phyloP scores from a whole-genome alignment of 2,329 filamentous ascomycete genomes.

The Chaetomium sp. region DNA sequence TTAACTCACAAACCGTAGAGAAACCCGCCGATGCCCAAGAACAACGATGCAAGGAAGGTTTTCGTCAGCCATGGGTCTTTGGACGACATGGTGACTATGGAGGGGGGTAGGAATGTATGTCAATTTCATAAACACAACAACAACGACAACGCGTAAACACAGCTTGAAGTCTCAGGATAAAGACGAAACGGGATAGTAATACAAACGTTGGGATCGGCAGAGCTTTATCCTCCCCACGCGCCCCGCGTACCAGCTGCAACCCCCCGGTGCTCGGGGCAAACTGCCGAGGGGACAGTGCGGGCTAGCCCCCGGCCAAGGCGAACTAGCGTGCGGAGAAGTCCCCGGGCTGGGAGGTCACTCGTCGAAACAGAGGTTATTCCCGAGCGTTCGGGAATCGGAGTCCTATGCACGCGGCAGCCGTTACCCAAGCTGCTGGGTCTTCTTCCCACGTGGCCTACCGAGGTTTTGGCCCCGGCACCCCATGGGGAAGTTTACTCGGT shows the following conservation, averaged over 20 bases:
- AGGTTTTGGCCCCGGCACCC: too few relatives aligned
- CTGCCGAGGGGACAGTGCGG: constrained; percentile 17
- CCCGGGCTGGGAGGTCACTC: not conserved
- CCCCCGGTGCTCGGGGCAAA: constrained; percentile 1
- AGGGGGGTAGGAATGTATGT: too few relatives aligned
- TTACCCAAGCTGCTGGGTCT: constrained; percentile 17
- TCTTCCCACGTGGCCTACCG: not conserved
- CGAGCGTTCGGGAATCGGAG: not conserved
- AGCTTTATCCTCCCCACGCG: constrained; percentile 3
- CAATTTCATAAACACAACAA: not conserved
- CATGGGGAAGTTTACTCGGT: too few relatives aligned
- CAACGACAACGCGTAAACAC: not conserved
- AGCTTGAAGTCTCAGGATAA: not conserved
- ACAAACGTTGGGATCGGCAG: not conserved
- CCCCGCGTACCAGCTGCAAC: not conserved
- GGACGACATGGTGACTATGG: constrained; percentile 3
- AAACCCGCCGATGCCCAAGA: constrained; percentile 46
- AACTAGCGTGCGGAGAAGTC: constrained; percentile 25
- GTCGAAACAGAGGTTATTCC: not conserved
- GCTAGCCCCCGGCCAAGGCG: constrained; percentile 1
- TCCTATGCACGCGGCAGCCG: constrained; percentile 8
- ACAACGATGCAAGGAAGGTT: constrained; percentile 44
- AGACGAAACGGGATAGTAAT: not conserved
- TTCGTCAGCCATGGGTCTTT: constrained; percentile 40
- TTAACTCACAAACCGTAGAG: constrained; percentile 44